Conservation (phyloP, 176 grass and related monocot genomes). For the Phoenix dactylifera region DNA sequence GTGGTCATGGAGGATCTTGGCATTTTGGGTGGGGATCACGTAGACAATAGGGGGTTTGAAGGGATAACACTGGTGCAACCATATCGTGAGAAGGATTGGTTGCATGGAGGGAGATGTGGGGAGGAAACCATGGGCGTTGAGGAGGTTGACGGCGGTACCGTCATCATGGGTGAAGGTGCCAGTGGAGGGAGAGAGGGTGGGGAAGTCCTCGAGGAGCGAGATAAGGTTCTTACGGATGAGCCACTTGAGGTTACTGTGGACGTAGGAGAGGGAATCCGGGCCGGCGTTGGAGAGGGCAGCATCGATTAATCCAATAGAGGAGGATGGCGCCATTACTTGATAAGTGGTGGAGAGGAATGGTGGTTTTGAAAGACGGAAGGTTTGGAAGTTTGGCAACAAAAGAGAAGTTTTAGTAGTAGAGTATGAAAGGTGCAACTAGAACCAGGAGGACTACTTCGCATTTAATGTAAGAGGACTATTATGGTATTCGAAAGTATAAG, state of each 20-base stretch:
- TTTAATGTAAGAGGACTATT: no score
- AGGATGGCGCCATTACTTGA: no score
- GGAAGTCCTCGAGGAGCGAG: constrained; percentile 26
- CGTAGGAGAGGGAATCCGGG: constrained; percentile 14
- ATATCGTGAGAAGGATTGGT: constrained; percentile 20
- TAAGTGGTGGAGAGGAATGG: no score
- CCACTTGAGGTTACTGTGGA: constrained; percentile 22
- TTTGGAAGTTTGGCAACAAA: no score
- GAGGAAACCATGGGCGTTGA: constrained; percentile 28
- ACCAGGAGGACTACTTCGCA: no score
- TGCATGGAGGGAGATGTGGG: constrained; percentile 1
- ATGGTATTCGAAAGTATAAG: no score
- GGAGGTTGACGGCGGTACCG: constrained; percentile 17
- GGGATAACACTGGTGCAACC: constrained; percentile 26
- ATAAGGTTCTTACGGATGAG: constrained; percentile 23
- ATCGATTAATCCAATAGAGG: constrained; percentile 8
- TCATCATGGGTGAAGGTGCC: constrained; percentile 30
- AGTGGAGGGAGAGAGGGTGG: constrained; percentile 27
- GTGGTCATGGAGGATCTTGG: constrained; percentile 12
- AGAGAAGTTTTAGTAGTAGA: no score
- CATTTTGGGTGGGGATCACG: constrained; percentile 2
- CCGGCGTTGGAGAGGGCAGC: constrained; percentile 14
- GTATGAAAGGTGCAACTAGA: no score
- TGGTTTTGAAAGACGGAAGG: no score
- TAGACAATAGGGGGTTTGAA: constrained; percentile 9